phyloP scores from a whole-genome alignment of 1,284 basidiomycete genomes.

The Inonotus obliquus region DNA sequence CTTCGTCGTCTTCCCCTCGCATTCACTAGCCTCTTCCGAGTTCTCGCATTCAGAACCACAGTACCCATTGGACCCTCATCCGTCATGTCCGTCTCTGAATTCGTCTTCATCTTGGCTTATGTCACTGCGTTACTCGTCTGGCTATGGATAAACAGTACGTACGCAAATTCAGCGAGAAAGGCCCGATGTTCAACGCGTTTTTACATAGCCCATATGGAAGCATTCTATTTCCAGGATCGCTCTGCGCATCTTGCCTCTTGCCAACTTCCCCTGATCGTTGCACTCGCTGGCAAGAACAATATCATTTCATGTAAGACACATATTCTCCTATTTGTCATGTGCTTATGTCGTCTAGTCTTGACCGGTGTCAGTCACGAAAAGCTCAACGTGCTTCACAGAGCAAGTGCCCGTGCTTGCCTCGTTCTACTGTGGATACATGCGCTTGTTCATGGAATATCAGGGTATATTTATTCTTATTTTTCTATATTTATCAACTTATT shows the following conservation, averaged over 20 bases:
- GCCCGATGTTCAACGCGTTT: background rate
- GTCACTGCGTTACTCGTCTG: conserved; percentile 37
- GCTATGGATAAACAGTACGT: conserved; percentile 41
- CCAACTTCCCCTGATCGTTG: conserved; percentile 42
- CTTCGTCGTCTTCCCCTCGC: conserved; percentile 32
- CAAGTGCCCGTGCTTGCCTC: conserved; percentile 31
- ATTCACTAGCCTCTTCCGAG: conserved; percentile 35
- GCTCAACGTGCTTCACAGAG: conserved; percentile 35
- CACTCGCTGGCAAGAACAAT: conserved; percentile 44
- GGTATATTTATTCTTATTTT: conserved; percentile 20
- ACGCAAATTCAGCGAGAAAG: background rate
- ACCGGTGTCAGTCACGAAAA: conserved; percentile 45
- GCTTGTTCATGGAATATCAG: conserved; percentile 23
- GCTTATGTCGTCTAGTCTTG: conserved; percentile 27
- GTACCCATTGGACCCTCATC: conserved; percentile 36
- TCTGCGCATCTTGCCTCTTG: conserved; percentile 37
- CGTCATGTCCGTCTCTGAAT: conserved; percentile 35
- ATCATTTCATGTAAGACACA: conserved; percentile 35
- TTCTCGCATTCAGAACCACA: conserved; percentile 38
- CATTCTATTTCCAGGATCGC: conserved; percentile 33
- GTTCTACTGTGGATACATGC: conserved; percentile 35
- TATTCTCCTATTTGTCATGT: background rate
- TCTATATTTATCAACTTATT: background rate
- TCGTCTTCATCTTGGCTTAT: conserved; percentile 40
- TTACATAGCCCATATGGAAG: conserved; percentile 24